phyloP scores from a whole-genome alignment of 169 alveolate species.

The Plasmodium gallinaceum region DNA sequence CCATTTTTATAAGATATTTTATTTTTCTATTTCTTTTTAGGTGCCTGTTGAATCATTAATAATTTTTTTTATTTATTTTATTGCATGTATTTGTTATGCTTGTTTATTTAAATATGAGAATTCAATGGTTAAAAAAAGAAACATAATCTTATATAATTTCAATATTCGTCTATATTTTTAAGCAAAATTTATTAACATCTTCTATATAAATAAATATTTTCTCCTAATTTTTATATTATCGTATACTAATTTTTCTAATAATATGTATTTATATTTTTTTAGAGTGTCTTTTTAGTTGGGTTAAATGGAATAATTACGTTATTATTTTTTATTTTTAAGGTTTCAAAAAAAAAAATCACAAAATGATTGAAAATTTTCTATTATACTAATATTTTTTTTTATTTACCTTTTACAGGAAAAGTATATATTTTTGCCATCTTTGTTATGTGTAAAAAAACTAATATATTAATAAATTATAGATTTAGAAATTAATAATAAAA shows the following conservation, averaged over 20 bases:
- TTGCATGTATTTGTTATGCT: conserved; percentile 21
- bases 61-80: conserved; percentile 24
- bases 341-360: not conserved
- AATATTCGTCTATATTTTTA: too few relatives aligned
- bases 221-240: not conserved
- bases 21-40: conserved; percentile 5
- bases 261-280: not conserved
- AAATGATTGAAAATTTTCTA: not conserved
- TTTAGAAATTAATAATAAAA: not conserved
- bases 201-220: not conserved
- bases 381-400: not conserved
- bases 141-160: not conserved
- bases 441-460: conserved; percentile 31
- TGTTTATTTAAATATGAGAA: conserved; percentile 36
- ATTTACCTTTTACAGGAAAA: conserved; percentile 5
- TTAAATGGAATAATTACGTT: not conserved
- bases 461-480: too few relatives aligned
- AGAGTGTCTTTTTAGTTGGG: conserved; percentile 11
- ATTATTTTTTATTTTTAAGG: not conserved
- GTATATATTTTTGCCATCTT: conserved; percentile 22
- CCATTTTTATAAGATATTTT: conserved; percentile 1
- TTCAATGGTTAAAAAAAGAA: conserved; percentile 21
- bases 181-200: not conserved
- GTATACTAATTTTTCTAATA: not conserved
- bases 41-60: conserved; percentile 21